Conservation (phyloP, 805 yeast genomes). For the Wickerhamiella vanderwaltii region DNA sequence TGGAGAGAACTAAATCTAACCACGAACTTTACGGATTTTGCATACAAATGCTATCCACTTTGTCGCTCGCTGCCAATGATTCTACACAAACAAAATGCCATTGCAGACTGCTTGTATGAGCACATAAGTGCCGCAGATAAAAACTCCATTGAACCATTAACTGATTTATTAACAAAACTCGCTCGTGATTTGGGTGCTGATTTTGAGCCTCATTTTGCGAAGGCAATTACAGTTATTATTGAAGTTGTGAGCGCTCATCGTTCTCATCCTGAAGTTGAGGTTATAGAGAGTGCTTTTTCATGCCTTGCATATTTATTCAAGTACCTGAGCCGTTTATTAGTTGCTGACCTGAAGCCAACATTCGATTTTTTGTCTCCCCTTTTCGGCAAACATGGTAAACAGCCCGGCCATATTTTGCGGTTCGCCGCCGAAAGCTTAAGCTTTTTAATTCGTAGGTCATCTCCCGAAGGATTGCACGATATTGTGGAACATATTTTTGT, state of each 20-base stretch:
- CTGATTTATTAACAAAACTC: conserved; percentile 73
- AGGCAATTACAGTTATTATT: conserved; percentile 40
- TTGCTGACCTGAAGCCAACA: conserved; percentile 56
- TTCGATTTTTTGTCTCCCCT: conserved; percentile 53
- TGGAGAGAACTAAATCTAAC: conserved; percentile 84
- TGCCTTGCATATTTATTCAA: conserved; percentile 81
- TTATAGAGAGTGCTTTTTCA: conserved; percentile 75
- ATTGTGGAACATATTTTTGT: conserved; percentile 36
- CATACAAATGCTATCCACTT: conserved; percentile 40
- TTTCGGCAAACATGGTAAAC: conserved; percentile 42
- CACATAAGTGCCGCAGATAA: conserved; percentile 48
- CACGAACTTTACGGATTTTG: conserved; percentile 52
- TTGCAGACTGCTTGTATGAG: conserved; percentile 41
- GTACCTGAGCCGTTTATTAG: conserved; percentile 56
- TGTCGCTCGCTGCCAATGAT: conserved; percentile 71
- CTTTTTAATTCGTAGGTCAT: conserved; percentile 62
- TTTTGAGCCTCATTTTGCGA: conserved; percentile 56
- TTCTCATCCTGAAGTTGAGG: conserved; percentile 33
- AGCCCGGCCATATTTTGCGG: conserved; percentile 40
- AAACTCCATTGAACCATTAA: conserved; percentile 62
- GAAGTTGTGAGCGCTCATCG: conserved; percentile 31
- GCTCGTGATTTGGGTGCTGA: conserved; percentile 90
- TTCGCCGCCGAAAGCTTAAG: conserved; percentile 89
- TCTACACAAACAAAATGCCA: conserved; percentile 51
- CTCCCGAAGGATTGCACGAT: conserved; percentile 33